A percentile compares a stretch with the other conserved stretches of the same genome.
Evolutionary conservation across 352 stramenopile genomes (phyloP).

Genomic region (Pythium phragmitis): DNA sequence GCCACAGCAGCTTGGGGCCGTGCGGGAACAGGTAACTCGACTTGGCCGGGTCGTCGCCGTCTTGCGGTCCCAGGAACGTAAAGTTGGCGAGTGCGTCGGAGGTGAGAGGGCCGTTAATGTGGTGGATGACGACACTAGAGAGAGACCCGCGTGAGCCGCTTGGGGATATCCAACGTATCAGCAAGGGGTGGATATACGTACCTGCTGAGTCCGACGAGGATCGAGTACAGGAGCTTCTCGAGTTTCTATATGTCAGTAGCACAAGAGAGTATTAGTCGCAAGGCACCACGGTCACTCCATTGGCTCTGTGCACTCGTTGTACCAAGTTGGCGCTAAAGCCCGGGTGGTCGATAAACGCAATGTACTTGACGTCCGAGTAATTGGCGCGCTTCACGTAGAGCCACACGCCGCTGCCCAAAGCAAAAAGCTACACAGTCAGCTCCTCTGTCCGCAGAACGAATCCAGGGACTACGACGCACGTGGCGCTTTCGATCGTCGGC

Average conservation of each 20-base stretch:
- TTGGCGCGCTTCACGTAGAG: conserved; percentile 70
- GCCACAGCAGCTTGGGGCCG: conserved; percentile 69
- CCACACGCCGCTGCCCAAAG: conserved; percentile 43
- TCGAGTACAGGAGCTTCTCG: conserved; percentile 63
- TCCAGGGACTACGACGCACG: conserved; percentile 4
- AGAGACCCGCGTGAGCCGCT: not conserved
- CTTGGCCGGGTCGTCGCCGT: conserved; percentile 11
- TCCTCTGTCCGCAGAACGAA: too few relatives aligned
- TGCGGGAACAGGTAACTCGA: conserved; percentile 50
- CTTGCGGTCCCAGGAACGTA: conserved; percentile 40
- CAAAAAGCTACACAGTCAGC: not conserved
- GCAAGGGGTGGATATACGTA: conserved; percentile 11
- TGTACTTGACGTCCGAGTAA: conserved; percentile 71
- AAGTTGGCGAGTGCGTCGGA: conserved; percentile 53
- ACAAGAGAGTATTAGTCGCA: not conserved
- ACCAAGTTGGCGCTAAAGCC: conserved; percentile 43
- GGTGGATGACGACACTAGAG: conserved; percentile 65
- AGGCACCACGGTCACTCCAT: too few relatives aligned
- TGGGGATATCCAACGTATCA: not conserved
- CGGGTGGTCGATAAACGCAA: conserved; percentile 59
- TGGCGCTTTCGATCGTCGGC: conserved; percentile 4
- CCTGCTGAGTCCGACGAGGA: conserved; percentile 66
- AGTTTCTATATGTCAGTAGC: conserved; percentile 30
- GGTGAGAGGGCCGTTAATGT: conserved; percentile 55
- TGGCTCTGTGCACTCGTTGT: not conserved